Base-by-base conservation (phyloP, 805 yeast species). In the Kodamaea leandrae region DNA sequence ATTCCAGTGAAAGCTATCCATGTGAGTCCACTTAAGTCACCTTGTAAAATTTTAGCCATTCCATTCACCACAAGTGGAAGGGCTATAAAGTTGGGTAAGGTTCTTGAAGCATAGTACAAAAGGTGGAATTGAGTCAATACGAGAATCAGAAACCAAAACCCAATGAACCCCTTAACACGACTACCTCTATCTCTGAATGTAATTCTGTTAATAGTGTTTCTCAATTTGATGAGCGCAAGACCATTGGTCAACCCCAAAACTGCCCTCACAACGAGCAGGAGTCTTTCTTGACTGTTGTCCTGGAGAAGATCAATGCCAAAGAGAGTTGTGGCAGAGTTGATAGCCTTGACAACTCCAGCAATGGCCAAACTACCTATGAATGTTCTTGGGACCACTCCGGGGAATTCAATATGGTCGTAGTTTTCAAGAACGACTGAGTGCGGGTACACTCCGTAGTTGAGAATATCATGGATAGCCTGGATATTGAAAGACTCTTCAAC, bases 401-500 rank as follows among this genome's bases (percentile, higher is more conserved):
- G 95, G 57, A 87, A 91, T 39, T 69, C 60, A 6, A 70, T 47
- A 58, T 91, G 98, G 55, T 91, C 97, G 56, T 74, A 91, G 36
- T 65, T 46, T 17, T 70, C 61, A 28, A 67, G 61, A 13, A 59
- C 51, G 8, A 44, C 32, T 13, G 49, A 51, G 15, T 48, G 42
- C 10, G 70, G 65, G 27, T 48, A 55, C 1, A 65, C 48, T 1
- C 96, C 96, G 55, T 78, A 72, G 47, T 75, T 73, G 37, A 86
- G 48, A 32, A 89, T 69, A 53, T 91, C 97, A 55, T 90, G 89
- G 30, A 87, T 70, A 0, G 97, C 97, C 54, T 91, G 97, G 33
- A 86, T 68, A 51, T 83, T 86, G 71, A 91, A 91, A 20, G 96
- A 86, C 59, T 91, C 98, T 58, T 91, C 97, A 0, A 91, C 96